Conservation (phyloP, 257 asterid species). For the Solanum sparsipilum region DNA sequence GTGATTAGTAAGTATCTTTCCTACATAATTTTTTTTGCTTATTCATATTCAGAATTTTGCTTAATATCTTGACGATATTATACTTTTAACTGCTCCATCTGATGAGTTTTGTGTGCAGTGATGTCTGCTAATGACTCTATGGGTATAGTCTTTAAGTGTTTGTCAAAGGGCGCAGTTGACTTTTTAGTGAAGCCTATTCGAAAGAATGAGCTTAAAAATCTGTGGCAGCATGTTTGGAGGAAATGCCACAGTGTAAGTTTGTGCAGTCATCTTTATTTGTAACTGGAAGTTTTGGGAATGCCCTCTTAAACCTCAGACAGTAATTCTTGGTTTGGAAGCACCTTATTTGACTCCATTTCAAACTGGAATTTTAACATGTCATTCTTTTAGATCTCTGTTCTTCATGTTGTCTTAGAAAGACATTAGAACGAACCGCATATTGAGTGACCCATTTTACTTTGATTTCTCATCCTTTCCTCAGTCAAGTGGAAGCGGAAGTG, state of each 20-base stretch:
- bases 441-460: not conserved
- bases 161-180: constrained; percentile 22
- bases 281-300: not conserved
- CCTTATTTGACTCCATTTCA: not conserved
- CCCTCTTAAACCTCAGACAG: not conserved
- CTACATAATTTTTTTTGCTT: not conserved
- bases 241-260: constrained; percentile 23
- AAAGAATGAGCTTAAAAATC: constrained; percentile 20
- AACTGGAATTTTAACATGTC: not conserved
- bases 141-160: constrained; percentile 15
- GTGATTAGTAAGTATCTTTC: constrained; percentile 31
- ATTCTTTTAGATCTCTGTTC: not conserved
- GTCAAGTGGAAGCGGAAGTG: constrained; percentile 50
- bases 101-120: constrained; percentile 23
- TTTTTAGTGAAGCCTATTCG: constrained; percentile 25
- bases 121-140: constrained; percentile 25
- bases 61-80: not conserved
- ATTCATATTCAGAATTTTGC: not conserved
- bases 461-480: constrained; percentile 5
- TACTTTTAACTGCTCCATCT: constrained; percentile 15
- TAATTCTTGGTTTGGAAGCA: not conserved
- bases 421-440: not conserved
- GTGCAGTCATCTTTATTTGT: not conserved
- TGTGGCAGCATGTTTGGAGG: constrained; percentile 39
- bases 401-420: not conserved